These are phyloP conservation scores for Dioszegia aurantiaca DNA, from an alignment of 768 basidiomycete species.

Conservation along the genomic window DNA sequence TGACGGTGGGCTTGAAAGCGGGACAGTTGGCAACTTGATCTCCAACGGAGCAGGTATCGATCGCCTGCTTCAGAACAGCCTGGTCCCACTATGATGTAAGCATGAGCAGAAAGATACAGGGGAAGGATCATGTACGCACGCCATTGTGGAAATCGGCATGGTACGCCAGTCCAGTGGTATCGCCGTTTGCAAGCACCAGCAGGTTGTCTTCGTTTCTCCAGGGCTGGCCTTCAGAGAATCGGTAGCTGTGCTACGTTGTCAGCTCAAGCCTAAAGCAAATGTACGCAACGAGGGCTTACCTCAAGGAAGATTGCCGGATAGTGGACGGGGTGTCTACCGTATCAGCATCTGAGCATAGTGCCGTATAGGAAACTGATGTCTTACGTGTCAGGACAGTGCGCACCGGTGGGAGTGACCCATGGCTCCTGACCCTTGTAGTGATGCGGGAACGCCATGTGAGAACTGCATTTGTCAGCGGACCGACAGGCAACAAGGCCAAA, in stretches of 20 bases:
- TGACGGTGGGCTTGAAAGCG: slow-evolving; percentile 23
- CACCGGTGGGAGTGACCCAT: slow-evolving; percentile 23
- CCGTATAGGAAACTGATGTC: not conserved
- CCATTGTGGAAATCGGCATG: slow-evolving; percentile 45
- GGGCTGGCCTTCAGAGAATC: slow-evolving; percentile 15
- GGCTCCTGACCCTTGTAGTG: slow-evolving; percentile 17
- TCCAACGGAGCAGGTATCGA: slow-evolving; percentile 32
- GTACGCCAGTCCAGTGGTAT: slow-evolving; percentile 31
- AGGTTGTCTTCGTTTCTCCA: slow-evolving; percentile 39
- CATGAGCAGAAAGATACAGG: slow-evolving; percentile 2
- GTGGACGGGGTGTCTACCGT: slow-evolving; percentile 27
- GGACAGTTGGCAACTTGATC: slow-evolving; percentile 28
- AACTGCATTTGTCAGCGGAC: slow-evolving; percentile 22
- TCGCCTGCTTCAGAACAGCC: slow-evolving; percentile 23
- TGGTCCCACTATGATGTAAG: slow-evolving; percentile 29
- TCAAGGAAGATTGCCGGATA: slow-evolving; percentile 46
- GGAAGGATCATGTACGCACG: slow-evolving; percentile 25
- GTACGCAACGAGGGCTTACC: slow-evolving; percentile 17
- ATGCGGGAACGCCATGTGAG: slow-evolving; percentile 44
- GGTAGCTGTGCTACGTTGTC: slow-evolving; percentile 1
- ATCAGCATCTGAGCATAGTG: slow-evolving; percentile 11
- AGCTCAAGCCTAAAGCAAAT: not conserved
- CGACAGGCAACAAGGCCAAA: not conserved
- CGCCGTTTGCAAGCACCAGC: slow-evolving; percentile 40
- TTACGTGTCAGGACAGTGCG: slow-evolving; percentile 32